Evolutionary conservation across 768 basidiomycete species (phyloP).

Genomic region (Heimioporus sp.): DNA sequence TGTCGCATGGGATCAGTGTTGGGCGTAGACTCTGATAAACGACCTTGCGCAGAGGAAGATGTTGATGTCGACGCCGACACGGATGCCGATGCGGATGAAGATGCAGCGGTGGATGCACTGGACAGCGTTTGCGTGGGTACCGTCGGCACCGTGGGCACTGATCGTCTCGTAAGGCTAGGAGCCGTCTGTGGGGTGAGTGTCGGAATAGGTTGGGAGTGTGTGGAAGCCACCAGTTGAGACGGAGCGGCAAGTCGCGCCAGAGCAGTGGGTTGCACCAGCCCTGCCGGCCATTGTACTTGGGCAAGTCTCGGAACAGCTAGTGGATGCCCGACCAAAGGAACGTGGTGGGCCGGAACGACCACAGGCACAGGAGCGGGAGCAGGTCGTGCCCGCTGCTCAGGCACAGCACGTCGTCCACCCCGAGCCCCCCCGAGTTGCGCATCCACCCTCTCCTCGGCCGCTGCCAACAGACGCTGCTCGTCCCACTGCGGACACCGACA

Average conservation of each 20-base stretch:
- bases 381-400: slow-evolving; percentile 9
- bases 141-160: not conserved
- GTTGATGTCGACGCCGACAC: not conserved
- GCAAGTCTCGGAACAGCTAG: not conserved
- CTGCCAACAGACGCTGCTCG: slow-evolving; percentile 38
- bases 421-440: slow-evolving; percentile 33
- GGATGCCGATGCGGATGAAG: not conserved
- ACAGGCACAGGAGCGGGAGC: not conserved
- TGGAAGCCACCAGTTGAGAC: too few species aligned
- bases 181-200: slow-evolving; percentile 1
- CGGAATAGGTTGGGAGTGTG: not conserved
- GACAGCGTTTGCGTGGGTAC: not conserved
- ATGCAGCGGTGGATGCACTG: not conserved
- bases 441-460: slow-evolving; percentile 46
- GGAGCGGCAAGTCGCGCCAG: not conserved
- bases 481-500: slow-evolving; percentile 70
- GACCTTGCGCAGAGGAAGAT: not conserved
- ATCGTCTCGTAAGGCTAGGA: not conserved
- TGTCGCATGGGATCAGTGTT: slow-evolving; percentile 5
- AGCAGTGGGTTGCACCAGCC: not conserved
- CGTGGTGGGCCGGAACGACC: not conserved
- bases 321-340: not conserved
- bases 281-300: not conserved
- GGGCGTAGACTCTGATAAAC: not conserved
- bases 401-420: slow-evolving; percentile 31